Evolutionary conservation across 805 yeast genomes (phyloP).

Genomic region (Blastobotrys robertii): DNA sequence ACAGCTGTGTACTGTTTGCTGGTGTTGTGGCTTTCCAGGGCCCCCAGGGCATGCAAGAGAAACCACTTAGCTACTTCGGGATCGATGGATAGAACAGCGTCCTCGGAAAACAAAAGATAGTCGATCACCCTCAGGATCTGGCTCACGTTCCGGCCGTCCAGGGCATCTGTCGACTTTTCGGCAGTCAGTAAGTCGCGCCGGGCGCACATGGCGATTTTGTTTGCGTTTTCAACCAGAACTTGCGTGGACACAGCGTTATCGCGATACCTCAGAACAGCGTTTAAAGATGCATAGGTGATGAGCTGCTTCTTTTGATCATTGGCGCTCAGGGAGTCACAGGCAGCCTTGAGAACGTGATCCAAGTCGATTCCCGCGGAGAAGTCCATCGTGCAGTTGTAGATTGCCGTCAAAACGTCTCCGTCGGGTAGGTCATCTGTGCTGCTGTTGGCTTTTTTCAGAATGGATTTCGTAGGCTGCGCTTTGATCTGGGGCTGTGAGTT

Average conservation of each 20-base stretch:
- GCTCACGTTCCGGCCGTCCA: constrained; percentile 9
- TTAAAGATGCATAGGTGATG: constrained; percentile 10
- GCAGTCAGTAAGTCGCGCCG: constrained; percentile 11
- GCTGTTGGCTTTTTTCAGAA: constrained; percentile 1
- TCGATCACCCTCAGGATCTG: constrained; percentile 15
- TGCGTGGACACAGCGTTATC: constrained; percentile 9
- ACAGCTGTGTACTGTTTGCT: constrained; percentile 13
- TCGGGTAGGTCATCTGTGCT: not conserved
- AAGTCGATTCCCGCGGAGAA: constrained; percentile 3
- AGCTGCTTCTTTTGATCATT: not conserved
- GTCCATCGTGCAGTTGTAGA: constrained; percentile 10
- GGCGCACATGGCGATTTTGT: constrained; percentile 7
- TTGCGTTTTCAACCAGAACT: constrained; percentile 7
- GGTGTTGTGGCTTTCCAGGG: constrained; percentile 8
- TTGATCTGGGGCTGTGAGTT: constrained; percentile 1
- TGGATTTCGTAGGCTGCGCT: constrained; percentile 2
- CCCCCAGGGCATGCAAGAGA: constrained; percentile 12
- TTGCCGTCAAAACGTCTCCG: constrained; percentile 5
- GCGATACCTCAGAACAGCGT: constrained; percentile 7
- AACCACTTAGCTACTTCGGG: constrained; percentile 12
- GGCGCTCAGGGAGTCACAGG: constrained; percentile 5
- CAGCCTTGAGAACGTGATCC: constrained; percentile 11
- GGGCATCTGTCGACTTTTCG: constrained; percentile 7
- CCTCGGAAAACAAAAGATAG: constrained; percentile 13
- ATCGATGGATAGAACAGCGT: constrained; percentile 10